A percentile compares a stretch with the other conserved stretches of the same genome.
phyloP scores from a whole-genome alignment of 139 green algal species.

The Picochlorum sp. region DNA sequence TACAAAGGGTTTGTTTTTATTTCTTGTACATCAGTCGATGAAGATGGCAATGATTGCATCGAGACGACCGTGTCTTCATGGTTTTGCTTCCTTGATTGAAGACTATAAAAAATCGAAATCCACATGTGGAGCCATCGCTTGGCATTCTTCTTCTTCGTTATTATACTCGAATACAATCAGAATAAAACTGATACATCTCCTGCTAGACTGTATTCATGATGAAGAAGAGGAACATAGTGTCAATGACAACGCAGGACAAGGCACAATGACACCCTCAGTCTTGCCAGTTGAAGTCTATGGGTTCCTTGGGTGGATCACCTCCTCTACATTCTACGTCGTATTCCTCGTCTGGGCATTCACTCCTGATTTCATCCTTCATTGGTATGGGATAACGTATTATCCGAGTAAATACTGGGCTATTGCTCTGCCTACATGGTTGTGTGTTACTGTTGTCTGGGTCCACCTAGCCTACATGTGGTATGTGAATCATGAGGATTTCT shows the following conservation, averaged over 20 bases:
- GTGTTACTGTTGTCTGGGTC: slow-evolving; percentile 31
- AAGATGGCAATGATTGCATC: too few species aligned
- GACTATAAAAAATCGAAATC: too few species aligned
- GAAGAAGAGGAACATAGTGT: neutral
- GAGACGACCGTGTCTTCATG: too few species aligned
- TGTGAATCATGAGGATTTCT: neutral
- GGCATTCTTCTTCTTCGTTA: too few species aligned
- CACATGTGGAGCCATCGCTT: too few species aligned
- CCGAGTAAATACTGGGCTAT: slow-evolving; percentile 63
- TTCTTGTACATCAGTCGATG: too few species aligned
- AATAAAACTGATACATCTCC: too few species aligned
- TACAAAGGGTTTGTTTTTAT: too few species aligned
- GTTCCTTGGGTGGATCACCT: slow-evolving; percentile 50
- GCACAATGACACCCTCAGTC: too few species aligned
- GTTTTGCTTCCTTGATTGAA: too few species aligned
- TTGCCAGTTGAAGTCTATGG: slow-evolving; percentile 44
- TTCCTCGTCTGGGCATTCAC: slow-evolving; percentile 54
- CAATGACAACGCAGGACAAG: neutral
- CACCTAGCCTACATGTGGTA: slow-evolving; percentile 55
- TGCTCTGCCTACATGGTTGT: slow-evolving; percentile 45
- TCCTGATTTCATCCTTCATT: slow-evolving; percentile 32
- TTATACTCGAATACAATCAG: too few species aligned
- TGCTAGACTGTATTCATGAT: neutral
- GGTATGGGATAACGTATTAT: slow-evolving; percentile 55
- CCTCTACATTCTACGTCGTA: slow-evolving; percentile 33